phyloP scores from a whole-genome alignment of 305 asterid species.

The Nicotiana rustica region DNA sequence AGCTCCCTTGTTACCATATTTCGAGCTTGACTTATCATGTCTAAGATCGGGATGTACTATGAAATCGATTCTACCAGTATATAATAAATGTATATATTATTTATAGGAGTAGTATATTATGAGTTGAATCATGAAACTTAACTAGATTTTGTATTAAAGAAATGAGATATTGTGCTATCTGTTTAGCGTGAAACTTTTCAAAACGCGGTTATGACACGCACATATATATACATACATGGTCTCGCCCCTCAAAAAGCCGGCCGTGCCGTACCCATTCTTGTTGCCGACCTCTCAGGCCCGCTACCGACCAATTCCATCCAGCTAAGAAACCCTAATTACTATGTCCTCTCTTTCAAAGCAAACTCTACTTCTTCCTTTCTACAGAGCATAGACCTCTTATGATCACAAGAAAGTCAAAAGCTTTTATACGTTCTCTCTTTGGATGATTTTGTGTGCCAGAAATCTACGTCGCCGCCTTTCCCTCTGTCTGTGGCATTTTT shows the following conservation, averaged over 20 bases:
- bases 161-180: not conserved
- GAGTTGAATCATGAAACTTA: not conserved
- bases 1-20: too few relatives aligned
- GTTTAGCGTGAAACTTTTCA: not conserved
- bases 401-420: not conserved
- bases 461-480: not conserved
- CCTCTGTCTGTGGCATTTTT: not conserved
- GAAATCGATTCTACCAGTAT: too few relatives aligned
- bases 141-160: not conserved
- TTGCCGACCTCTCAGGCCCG: constrained; percentile 10
- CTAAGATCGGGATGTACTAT: too few relatives aligned
- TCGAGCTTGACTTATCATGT: too few relatives aligned
- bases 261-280: constrained; percentile 10
- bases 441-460: not conserved
- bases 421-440: not conserved
- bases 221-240: not conserved
- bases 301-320: constrained; percentile 1
- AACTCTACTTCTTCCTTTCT: not conserved
- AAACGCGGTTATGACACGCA: too few relatives aligned
- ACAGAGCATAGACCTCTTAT: not conserved
- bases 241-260: not conserved
- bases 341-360: constrained; percentile 23
- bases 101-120: not conserved
- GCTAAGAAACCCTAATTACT: not conserved
- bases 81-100: not conserved